Conservation (phyloP, 1,284 basidiomycete genomes). For the Clitocybe nebularis region DNA sequence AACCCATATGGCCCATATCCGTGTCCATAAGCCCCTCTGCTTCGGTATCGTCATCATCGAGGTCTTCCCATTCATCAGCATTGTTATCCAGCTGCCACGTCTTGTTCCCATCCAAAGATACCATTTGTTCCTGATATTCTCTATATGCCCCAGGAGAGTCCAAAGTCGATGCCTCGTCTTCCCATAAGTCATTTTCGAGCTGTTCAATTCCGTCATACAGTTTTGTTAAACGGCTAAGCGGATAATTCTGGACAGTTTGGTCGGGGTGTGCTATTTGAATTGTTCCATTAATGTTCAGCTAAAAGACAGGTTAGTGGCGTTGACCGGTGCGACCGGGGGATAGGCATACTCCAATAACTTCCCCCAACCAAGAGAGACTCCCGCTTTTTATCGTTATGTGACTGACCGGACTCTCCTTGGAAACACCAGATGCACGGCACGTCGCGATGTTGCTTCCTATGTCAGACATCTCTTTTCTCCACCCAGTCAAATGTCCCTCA, state of each 20-base stretch:
- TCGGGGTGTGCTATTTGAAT: slow-evolving; percentile 66
- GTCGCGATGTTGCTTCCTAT: slow-evolving; percentile 59
- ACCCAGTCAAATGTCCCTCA: slow-evolving; percentile 54
- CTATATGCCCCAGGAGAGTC: slow-evolving; percentile 30
- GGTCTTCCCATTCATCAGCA: slow-evolving; percentile 37
- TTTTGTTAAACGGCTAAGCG: slow-evolving; percentile 64
- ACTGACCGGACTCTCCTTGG: slow-evolving; percentile 42
- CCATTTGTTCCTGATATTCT: slow-evolving; percentile 41
- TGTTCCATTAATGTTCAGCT: slow-evolving; percentile 71
- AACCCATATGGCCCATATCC: slow-evolving; percentile 20
- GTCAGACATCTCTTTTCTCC: slow-evolving; percentile 65
- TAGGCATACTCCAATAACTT: slow-evolving; percentile 65
- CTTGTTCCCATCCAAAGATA: slow-evolving; percentile 52
- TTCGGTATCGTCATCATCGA: slow-evolving; percentile 28
- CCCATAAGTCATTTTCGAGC: slow-evolving; percentile 69
- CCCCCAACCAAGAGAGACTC: slow-evolving; percentile 67
- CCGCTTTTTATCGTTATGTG: slow-evolving; percentile 41
- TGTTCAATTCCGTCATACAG: slow-evolving; percentile 74
- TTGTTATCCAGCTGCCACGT: slow-evolving; percentile 39
- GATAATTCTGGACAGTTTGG: slow-evolving; percentile 41
- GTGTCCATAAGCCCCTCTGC: slow-evolving; percentile 34
- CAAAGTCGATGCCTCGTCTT: slow-evolving; percentile 46
- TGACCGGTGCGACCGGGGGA: no score
- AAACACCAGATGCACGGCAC: slow-evolving; percentile 34
- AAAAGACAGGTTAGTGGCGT: slow-evolving; percentile 7